Evolutionary conservation across 192 early-diverging fungal species (phyloP), one percentile per base, ranked within the genome.

Genomic region (Backusella liffmaniae): DNA sequence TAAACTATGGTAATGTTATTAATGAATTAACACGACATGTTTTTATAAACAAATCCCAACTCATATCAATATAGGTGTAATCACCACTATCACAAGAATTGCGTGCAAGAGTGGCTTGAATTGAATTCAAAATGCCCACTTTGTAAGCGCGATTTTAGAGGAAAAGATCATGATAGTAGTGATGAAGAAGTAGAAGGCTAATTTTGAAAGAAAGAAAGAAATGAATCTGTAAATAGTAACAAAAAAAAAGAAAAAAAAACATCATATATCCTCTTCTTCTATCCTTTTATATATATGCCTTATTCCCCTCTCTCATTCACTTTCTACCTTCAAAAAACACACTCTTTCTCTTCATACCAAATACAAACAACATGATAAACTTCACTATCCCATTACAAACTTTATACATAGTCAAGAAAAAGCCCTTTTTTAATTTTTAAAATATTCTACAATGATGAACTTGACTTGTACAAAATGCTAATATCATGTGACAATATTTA

Each of bases 81-180:
- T 4, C 94, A 96, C 81, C 91, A 94, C 76, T 93, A 94, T 82
- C 94, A 96, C 80, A 88, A 89, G 78, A 83, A 87, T 23, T 96
- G 94, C 80, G 92, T 94, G 2, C 92, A 93, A 72, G 91, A 92
- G 76, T 96, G 94, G 94, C 84, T 96, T 42, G 85, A 85, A 30
- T 79, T 93, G 68, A 93, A 94, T 80, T 84, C 86, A 73, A 85
- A 87, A 8, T 96, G 94, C 76, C 94, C 94, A 21, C 82, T 94
- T 29, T 95, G 94, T 79, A 91, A 92, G 42, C 83, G 80, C 26
- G 87, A 88, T 70, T 82, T 88, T 56, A 82, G 79, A n/a, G 84
- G 83, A 37, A 84, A 83, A 23, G 77, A 79, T 42, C 44, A 37
- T 39, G 18, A 42, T 5, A 30, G 21, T 16, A 5, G 44, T 36